These are phyloP conservation scores for Pseudogymnoascus pannorum DNA, from an alignment of 2,329 filamentous ascomycete species.

Conservation along the genomic window DNA sequence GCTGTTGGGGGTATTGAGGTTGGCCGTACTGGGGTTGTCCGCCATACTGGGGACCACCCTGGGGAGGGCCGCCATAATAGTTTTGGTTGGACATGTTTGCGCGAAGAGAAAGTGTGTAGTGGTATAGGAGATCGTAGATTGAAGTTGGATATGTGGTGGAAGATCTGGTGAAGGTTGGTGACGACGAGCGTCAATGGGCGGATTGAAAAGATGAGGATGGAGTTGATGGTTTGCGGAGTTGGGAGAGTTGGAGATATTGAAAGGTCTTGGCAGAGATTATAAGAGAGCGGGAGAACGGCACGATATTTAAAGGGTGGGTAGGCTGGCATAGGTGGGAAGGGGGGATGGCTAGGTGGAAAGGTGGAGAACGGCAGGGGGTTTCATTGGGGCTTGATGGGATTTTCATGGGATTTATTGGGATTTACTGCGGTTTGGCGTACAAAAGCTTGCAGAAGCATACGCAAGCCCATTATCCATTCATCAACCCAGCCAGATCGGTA, in stretches of 20 bases:
- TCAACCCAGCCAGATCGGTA: background rate
- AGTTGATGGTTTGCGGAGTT: background rate
- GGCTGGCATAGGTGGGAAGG: background rate
- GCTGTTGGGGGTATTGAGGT: constrained; percentile 16
- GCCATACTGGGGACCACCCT: constrained; percentile 25
- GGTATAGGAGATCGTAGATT: background rate
- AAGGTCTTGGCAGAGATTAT: background rate
- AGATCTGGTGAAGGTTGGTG: background rate
- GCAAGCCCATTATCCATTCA: background rate
- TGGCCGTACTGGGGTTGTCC: constrained; percentile 16
- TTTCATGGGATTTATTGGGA: background rate
- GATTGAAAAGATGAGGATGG: background rate
- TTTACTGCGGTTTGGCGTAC: background rate
- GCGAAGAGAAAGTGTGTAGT: background rate
- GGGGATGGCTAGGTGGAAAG: background rate
- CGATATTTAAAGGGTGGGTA: constrained; percentile 1
- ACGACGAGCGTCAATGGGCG: background rate
- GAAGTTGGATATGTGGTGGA: background rate
- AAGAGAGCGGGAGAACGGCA: constrained; percentile 1
- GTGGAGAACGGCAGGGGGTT: background rate
- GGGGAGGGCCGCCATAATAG: constrained; percentile 34
- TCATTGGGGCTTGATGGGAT: background rate
- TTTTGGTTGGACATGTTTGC: constrained; percentile 17
- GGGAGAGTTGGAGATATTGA: background rate
- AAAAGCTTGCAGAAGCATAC: background rate